These are phyloP conservation scores for Cichorium intybus DNA, from an alignment of 140 eudicot genomes.

Conservation along the genomic window DNA sequence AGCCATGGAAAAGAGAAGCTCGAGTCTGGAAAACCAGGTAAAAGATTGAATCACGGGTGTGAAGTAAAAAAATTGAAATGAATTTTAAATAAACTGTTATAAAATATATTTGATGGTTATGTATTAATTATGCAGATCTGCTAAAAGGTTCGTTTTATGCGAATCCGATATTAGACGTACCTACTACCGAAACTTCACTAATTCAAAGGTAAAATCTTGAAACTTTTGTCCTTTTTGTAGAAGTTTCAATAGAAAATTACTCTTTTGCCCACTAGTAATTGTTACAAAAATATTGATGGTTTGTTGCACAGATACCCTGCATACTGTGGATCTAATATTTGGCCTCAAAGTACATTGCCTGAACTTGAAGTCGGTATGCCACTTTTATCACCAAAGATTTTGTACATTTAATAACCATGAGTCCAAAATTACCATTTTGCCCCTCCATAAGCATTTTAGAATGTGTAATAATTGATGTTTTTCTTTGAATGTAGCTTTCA, in stretches of 20 bases:
- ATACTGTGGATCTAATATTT: slow-evolving; percentile 88
- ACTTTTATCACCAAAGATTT: too few relatives aligned
- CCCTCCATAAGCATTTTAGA: neutral
- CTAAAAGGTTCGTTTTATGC: slow-evolving; percentile 95
- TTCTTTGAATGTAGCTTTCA: slow-evolving; percentile 55
- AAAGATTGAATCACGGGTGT: neutral
- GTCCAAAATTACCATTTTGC: slow-evolving; percentile 1
- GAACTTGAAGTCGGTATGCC: slow-evolving; percentile 83
- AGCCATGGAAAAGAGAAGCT: slow-evolving; percentile 98
- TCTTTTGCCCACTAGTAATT: slow-evolving; percentile 5
- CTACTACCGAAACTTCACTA: slow-evolving; percentile 57
- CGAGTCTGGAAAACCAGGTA: slow-evolving; percentile 93
- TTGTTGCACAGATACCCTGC: slow-evolving; percentile 71
- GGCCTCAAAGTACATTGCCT: slow-evolving; percentile 77
- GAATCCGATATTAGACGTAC: slow-evolving; percentile 76
- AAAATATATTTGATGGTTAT: slow-evolving; percentile 7
- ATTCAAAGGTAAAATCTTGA: slow-evolving; percentile 47
- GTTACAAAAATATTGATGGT: neutral
- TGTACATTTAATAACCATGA: neutral
- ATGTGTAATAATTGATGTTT: neutral
- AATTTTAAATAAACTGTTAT: neutral
- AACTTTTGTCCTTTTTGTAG: neutral
- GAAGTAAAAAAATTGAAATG: neutral
- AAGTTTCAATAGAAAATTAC: neutral
- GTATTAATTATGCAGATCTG: slow-evolving; percentile 45